Evolutionary conservation across 805 yeast genomes (phyloP).

Genomic region (Yamadazyma laniorum): DNA sequence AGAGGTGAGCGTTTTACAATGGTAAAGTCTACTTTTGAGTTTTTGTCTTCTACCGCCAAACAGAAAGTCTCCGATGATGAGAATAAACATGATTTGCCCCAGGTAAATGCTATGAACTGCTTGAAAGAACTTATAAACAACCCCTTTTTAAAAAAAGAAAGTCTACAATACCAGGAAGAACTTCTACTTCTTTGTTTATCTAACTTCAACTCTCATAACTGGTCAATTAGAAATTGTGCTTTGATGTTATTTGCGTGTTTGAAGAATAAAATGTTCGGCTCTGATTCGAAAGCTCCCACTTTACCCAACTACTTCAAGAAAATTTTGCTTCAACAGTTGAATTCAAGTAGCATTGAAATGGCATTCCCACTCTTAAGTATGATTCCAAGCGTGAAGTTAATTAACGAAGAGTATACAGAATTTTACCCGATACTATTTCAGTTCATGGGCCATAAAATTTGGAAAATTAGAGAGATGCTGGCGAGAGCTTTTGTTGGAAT

Average conservation of each 20-base stretch:
- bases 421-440: constrained; percentile 49
- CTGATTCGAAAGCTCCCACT: constrained; percentile 48
- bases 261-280: constrained; percentile 78
- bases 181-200: constrained; percentile 61
- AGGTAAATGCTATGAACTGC: constrained; percentile 91
- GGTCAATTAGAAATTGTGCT: constrained; percentile 92
- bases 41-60: constrained; percentile 54
- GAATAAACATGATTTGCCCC: constrained; percentile 71
- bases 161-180: constrained; percentile 50
- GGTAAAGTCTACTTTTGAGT: constrained; percentile 49
- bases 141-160: constrained; percentile 54
- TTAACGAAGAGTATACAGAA: constrained; percentile 48
- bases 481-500: constrained; percentile 57
- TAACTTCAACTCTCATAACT: constrained; percentile 62
- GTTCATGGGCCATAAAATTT: constrained; percentile 53
- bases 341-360: constrained; percentile 49
- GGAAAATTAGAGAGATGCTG: constrained; percentile 90
- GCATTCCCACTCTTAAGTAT: constrained; percentile 76
- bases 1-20: constrained; percentile 25
- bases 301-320: constrained; percentile 62
- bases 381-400: constrained; percentile 63
- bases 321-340: constrained; percentile 39
- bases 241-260: constrained; percentile 88
- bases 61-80: constrained; percentile 49
- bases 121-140: constrained; percentile 74